A percentile compares a stretch with the other conserved stretches of the same genome.
These are phyloP conservation scores for Cryphonectria japonica DNA, from an alignment of 2,329 filamentous ascomycete genomes.

Conservation along the genomic window DNA sequence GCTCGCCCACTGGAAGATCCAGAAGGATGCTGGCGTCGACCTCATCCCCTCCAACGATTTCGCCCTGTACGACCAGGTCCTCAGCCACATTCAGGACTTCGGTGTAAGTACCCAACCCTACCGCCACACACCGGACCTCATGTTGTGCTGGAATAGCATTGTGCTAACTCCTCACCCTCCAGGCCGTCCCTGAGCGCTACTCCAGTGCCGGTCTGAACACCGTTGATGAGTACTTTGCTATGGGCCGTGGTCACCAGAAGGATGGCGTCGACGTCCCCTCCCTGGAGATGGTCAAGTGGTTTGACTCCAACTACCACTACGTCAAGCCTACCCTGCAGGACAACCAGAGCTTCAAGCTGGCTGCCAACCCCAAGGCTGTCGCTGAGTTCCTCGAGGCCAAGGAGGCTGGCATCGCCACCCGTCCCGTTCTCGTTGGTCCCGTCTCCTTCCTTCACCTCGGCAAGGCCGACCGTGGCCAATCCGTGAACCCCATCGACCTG, in stretches of 20 bases:
- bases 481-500: constrained; percentile 89
- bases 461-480: constrained; percentile 96
- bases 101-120: constrained; percentile 63
- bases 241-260: constrained; percentile 99
- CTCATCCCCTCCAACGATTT: constrained; percentile 99
- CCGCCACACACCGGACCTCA: background rate
- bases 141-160: too few relatives aligned
- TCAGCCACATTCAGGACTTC: constrained; percentile 98
- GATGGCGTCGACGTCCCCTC: constrained; percentile 88
- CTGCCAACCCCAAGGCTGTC: constrained; percentile 88
- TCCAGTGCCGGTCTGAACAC: constrained; percentile 83
- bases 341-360: constrained; percentile 93
- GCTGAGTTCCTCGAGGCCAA: constrained; percentile 96
- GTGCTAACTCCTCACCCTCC: constrained; percentile 29
- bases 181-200: constrained; percentile 94
- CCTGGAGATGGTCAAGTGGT: constrained; percentile 99
- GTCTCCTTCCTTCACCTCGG: constrained; percentile 97
- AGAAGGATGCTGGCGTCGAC: constrained; percentile 97
- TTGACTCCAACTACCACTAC: constrained; percentile 99
- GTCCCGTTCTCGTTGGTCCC: constrained; percentile 92
- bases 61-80: constrained; percentile 96
- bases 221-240: constrained; percentile 98
- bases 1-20: constrained; percentile 98
- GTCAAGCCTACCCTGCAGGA: constrained; percentile 98
- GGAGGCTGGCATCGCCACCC: constrained; percentile 90